Evolutionary conservation across 495 filamentous ascomycete species (phyloP).

Genomic region (Tuber microsphaerosporum): DNA sequence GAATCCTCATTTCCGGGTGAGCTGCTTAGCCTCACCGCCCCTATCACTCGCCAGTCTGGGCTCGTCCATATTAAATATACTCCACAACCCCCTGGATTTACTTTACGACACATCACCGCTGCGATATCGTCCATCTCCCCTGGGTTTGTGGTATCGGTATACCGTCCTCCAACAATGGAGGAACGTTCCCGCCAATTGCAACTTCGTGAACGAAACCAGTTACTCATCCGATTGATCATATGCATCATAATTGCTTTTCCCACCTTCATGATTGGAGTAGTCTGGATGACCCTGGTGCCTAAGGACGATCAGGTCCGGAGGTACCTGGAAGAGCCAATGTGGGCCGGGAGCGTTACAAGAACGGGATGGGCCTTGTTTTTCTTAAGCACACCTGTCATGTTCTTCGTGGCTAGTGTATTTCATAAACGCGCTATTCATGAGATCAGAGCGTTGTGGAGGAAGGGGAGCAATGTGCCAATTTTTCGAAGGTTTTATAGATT

Average conservation of each 20-base stretch:
- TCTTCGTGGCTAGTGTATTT: conserved; percentile 81
- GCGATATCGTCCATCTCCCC: conserved; percentile 59
- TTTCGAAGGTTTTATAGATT: conserved; percentile 78
- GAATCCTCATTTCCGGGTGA: conserved; percentile 46
- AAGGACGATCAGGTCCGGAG: conserved; percentile 50
- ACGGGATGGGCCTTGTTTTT: conserved; percentile 79
- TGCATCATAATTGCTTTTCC: conserved; percentile 72
- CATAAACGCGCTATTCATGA: conserved; percentile 74
- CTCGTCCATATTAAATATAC: conserved; percentile 65
- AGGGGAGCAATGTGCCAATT: conserved; percentile 67
- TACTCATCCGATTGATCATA: conserved; percentile 61
- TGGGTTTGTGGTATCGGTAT: conserved; percentile 59
- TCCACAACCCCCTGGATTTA: conserved; percentile 62
- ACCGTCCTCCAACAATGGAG: conserved; percentile 78
- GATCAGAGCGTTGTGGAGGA: conserved; percentile 69
- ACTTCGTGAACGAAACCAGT: conserved; percentile 53
- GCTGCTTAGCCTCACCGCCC: conserved; percentile 47
- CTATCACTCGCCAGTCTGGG: conserved; percentile 52
- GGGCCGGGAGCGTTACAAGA: conserved; percentile 66
- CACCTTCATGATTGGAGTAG: conserved; percentile 80
- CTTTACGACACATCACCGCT: conserved; percentile 64
- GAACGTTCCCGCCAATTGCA: conserved; percentile 71
- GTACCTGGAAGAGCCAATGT: conserved; percentile 62
- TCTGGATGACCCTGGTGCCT: conserved; percentile 79
- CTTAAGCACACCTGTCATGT: conserved; percentile 81